Evolutionary conservation across 257 asterid genomes (phyloP).

Genomic region (Solanum raphanifolium): DNA sequence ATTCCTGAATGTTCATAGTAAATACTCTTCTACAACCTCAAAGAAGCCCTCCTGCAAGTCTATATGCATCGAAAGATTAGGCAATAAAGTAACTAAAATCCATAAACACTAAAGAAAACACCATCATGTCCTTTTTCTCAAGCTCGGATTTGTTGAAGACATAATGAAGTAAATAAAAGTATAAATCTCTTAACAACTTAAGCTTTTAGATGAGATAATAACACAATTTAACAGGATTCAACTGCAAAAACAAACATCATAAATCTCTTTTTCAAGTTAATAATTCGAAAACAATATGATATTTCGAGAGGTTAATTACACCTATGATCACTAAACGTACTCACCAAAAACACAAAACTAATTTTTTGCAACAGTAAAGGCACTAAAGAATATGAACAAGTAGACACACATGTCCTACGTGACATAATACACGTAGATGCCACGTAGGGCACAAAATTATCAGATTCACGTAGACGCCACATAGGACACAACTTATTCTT

Average conservation of each 20-base stretch:
- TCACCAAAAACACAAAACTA: neutral
- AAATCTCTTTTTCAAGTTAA: neutral
- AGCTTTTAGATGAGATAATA: neutral
- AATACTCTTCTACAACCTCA: neutral
- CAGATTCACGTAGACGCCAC: too few relatives aligned
- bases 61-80: neutral
- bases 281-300: neutral
- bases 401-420: too few relatives aligned
- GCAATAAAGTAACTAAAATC: neutral
- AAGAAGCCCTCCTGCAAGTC: neutral
- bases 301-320: too few relatives aligned
- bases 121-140: neutral
- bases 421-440: too few relatives aligned
- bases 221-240: neutral
- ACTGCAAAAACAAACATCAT: neutral
- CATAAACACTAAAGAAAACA: neutral
- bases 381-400: too few relatives aligned
- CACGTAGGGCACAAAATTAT: too few relatives aligned
- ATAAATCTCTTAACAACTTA: neutral
- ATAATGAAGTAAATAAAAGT: neutral
- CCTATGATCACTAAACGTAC: neutral
- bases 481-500: neutral
- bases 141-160: neutral
- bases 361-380: neutral
- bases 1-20: slow-evolving; percentile 16